Base-by-base conservation (phyloP, 352 stramenopile species). In the Thalassiosira ordinaria region DNA sequence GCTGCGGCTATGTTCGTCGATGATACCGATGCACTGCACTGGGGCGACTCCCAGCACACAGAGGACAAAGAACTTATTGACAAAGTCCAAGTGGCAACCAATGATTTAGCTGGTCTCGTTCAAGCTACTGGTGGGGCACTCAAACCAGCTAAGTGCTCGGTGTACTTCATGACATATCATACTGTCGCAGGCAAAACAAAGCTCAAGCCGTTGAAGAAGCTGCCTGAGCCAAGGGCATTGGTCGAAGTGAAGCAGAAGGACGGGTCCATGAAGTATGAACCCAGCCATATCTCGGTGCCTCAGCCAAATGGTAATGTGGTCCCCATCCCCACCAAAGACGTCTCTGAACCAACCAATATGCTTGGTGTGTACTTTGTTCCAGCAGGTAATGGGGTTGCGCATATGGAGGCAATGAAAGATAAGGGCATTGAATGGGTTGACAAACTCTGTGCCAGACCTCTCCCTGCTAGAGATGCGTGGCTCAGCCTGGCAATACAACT, bases 81-180 rank as follows among this genome's bases (percentile, higher is more conserved):
- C 0, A 2, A 37, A 6, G 59, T 62, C 16, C 68, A 78, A 20
- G 1, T 0, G 0, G 14, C 27, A 0, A 64, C 20, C 1, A 37
- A 27, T 20, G 31, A 49, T 8, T 70, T 31, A 18, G 57, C 13
- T 7, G 8, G 22, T 1, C 14, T 74, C 4, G 26, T 18, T 0
- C 64, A 74, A n/a, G 52, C 52, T 1, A 26, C 39, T 9, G 65
- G 65, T 33, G 65, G 65, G 0, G 27, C 20, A 18, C 31, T 74
- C 24, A 74, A 74, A 20, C 53, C 52, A 18, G 37, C 27, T 24
- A 74, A 74, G 26, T 74, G 65, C 13, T 74, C 46, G 7, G 18
- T 24, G 16, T 66, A 74, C 24, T 11, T 74, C 2, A 7, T 74
- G 4, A 4, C 6, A 1, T 74, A 51, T 16, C 1, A 51, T 0